Conservation (phyloP, 306 rosid genomes). For the Sesbania bispinosa region DNA sequence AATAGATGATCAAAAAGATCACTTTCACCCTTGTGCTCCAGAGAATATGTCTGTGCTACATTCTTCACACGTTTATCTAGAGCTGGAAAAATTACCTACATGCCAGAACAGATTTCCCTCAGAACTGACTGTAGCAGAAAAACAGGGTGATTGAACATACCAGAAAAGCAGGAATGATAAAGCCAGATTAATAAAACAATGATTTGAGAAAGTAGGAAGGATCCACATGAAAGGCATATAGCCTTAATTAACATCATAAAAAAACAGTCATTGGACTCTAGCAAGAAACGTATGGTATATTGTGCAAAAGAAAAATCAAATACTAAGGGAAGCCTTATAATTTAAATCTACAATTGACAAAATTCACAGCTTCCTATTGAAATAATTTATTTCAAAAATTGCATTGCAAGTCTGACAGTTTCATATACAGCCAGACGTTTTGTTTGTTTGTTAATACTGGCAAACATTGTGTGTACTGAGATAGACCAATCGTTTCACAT, state of each 20-base stretch:
- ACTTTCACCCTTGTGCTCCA: slow-evolving; percentile 92
- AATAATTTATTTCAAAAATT: background rate
- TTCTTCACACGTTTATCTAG: slow-evolving; percentile 98
- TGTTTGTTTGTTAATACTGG: background rate
- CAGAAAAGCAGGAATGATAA: slow-evolving; percentile 17
- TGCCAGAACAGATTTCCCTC: slow-evolving; percentile 27
- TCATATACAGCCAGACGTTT: background rate
- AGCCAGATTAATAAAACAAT: background rate
- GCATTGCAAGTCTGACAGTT: background rate
- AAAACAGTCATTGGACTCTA: background rate
- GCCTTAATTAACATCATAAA: slow-evolving; percentile 3
- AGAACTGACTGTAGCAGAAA: slow-evolving; percentile 7
- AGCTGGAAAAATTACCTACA: slow-evolving; percentile 95
- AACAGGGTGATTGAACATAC: background rate
- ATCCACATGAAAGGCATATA: slow-evolving; percentile 10
- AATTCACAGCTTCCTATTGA: no score
- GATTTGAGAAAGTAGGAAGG: background rate
- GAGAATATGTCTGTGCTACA: slow-evolving; percentile 97
- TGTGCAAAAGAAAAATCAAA: slow-evolving; percentile 14
- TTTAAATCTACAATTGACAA: slow-evolving; percentile 3
- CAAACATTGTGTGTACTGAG: background rate
- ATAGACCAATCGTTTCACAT: slow-evolving; percentile 8
- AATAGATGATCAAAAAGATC: slow-evolving; percentile 82
- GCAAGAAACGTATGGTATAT: slow-evolving; percentile 5
- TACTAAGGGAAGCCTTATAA: background rate